Conservation (phyloP, 805 yeast genomes). For the Zygosaccharomyces pseudorouxii region DNA sequence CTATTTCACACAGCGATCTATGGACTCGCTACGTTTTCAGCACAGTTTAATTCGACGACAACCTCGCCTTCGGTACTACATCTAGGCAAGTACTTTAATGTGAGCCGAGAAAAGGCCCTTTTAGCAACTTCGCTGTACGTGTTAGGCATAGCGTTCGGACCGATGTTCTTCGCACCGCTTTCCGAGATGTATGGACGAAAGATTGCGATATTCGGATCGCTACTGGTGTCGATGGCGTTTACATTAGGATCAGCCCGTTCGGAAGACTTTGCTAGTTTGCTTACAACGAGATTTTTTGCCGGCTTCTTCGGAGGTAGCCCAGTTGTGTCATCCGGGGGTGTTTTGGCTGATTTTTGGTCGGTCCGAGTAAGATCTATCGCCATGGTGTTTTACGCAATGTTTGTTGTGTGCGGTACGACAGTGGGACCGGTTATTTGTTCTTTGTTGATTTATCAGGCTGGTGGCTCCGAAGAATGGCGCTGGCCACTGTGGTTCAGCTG, state of each 20-base stretch:
- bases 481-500: conserved; percentile 76
- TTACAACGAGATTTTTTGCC: conserved; percentile 73
- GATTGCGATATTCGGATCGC: conserved; percentile 51
- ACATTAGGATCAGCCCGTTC: conserved; percentile 75
- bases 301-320: conserved; percentile 85
- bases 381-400: conserved; percentile 61
- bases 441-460: conserved; percentile 23
- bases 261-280: conserved; percentile 67
- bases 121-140: conserved; percentile 78
- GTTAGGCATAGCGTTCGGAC: conserved; percentile 89
- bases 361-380: conserved; percentile 69
- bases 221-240: conserved; percentile 54
- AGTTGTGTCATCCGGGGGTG: conserved; percentile 79
- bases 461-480: conserved; percentile 78
- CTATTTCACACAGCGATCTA: conserved; percentile 40
- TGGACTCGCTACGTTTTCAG: conserved; percentile 46
- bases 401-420: conserved; percentile 76
- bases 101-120: conserved; percentile 62
- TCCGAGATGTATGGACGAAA: conserved; percentile 74
- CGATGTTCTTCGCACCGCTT: conserved; percentile 83
- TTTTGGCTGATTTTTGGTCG: conserved; percentile 75
- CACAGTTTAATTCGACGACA: conserved; percentile 77
- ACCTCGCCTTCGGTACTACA: conserved; percentile 58
- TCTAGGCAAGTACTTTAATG: conserved; percentile 48
- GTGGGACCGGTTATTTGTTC: conserved; percentile 61